A percentile compares a stretch with the other conserved stretches of the same genome.
These are phyloP conservation scores for Aureobasidium sp. DNA, from an alignment of 2,329 filamentous ascomycete species.

Conservation along the genomic window DNA sequence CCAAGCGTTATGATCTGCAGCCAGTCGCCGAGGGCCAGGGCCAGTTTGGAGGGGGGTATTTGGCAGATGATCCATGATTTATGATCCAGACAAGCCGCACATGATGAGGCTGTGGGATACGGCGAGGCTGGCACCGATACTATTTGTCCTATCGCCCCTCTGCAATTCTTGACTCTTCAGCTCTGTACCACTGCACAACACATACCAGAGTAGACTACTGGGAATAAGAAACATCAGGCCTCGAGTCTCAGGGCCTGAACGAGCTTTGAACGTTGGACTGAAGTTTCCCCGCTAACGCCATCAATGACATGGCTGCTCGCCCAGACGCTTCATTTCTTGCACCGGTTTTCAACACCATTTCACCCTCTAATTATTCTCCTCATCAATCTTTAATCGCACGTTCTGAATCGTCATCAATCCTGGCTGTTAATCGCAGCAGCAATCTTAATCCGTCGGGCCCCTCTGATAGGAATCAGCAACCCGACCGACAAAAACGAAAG, in stretches of 20 bases:
- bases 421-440: conserved; percentile 10
- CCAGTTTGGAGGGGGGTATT: background rate
- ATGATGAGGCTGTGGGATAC: conserved; percentile 7
- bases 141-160: background rate
- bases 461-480: conserved; percentile 8
- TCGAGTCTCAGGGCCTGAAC: background rate
- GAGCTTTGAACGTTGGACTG: conserved; percentile 7
- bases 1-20: conserved; percentile 7
- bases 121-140: background rate
- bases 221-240: background rate
- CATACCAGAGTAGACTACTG: background rate
- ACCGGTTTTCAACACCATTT: conserved; percentile 2
- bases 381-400: background rate
- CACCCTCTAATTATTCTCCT: conserved; percentile 5
- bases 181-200: background rate
- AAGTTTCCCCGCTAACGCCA: conserved; percentile 13
- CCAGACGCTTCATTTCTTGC: conserved; percentile 13
- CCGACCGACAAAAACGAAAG: conserved; percentile 9
- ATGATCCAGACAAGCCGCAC: background rate
- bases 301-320: conserved; percentile 14
- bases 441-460: conserved; percentile 9
- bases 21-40: conserved; percentile 3
- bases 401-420: conserved; percentile 11
- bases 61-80: conserved; percentile 7
- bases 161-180: background rate